phyloP scores from a whole-genome alignment of 164 flowering plant genomes.

The Nymphaea colorata region DNA sequence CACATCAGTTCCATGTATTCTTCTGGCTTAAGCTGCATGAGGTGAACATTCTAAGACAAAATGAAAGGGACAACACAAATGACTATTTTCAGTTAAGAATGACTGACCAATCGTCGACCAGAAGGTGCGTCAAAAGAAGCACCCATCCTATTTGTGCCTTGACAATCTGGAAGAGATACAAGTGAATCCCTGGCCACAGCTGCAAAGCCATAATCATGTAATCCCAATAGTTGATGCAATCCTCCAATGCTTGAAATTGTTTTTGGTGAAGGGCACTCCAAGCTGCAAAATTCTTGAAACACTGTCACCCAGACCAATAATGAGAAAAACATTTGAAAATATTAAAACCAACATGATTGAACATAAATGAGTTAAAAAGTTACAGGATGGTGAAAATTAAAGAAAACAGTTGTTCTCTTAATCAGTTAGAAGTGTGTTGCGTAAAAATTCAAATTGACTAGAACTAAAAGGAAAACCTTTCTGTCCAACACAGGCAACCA shows the following conservation, averaged over 20 bases:
- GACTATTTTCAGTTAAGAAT: not conserved
- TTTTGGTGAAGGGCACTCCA: slow-evolving; percentile 44
- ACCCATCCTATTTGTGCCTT: slow-evolving; percentile 44
- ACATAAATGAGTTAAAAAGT: too few species aligned
- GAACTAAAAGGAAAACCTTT: too few species aligned
- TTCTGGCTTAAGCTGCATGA: slow-evolving; percentile 48
- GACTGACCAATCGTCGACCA: slow-evolving; percentile 58
- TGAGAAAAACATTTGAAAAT: not conserved
- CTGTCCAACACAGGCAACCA: too few species aligned
- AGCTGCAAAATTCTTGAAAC: slow-evolving; percentile 24
- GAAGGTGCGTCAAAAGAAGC: slow-evolving; percentile 75
- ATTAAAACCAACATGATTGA: not conserved
- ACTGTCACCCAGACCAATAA: not conserved
- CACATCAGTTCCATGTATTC: slow-evolving; percentile 64
- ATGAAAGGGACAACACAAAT: not conserved
- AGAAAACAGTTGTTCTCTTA: too few species aligned
- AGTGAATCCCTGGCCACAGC: slow-evolving; percentile 72
- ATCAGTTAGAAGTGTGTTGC: too few species aligned
- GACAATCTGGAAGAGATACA: slow-evolving; percentile 47
- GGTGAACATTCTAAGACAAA: slow-evolving; percentile 1
- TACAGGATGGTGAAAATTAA: too few species aligned
- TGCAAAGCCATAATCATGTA: slow-evolving; percentile 44
- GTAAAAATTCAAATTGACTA: too few species aligned
- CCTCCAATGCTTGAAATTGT: slow-evolving; percentile 71
- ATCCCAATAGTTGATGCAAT: slow-evolving; percentile 47